phyloP scores from a whole-genome alignment of 306 rosid genomes.

The Medicago ruthenica region DNA sequence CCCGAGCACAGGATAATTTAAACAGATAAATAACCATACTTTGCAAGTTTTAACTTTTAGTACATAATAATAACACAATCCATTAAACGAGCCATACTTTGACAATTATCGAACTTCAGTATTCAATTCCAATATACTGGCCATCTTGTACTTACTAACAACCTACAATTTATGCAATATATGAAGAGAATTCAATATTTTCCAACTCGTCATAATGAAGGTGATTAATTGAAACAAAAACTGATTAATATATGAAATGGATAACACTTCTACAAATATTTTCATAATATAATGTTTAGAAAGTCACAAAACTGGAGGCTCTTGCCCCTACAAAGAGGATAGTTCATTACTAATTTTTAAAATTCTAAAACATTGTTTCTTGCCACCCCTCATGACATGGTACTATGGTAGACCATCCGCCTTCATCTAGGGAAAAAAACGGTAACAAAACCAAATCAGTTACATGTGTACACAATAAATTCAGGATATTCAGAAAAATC shows the following conservation, averaged over 20 bases:
- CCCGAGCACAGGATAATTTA: neutral
- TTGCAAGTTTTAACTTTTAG: neutral
- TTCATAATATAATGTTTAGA: neutral
- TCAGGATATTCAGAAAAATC: conserved; percentile 7
- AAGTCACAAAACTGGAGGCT: conserved; percentile 37
- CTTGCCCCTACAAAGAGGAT: neutral
- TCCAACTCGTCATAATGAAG: neutral
- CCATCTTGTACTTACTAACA: neutral
- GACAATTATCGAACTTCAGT: neutral
- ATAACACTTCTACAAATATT: neutral
- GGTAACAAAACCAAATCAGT: conserved; percentile 23
- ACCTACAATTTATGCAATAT: neutral
- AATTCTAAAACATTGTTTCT: conserved; percentile 7
- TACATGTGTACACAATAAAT: neutral
- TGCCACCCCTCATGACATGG: neutral
- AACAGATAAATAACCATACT: neutral
- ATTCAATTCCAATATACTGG: neutral
- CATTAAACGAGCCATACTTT: neutral
- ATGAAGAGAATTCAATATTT: neutral
- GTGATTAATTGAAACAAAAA: conserved; percentile 6
- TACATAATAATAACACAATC: neutral
- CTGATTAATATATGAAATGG: conserved; percentile 9
- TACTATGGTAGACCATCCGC: conserved; percentile 8
- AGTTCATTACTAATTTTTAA: conserved; percentile 3
- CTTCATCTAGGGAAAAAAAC: conserved; percentile 1